Evolutionary conservation across 2,329 filamentous ascomycete species (phyloP), one percentile per base, ranked within the genome.

Genomic region (Penicillium sp.): DNA sequence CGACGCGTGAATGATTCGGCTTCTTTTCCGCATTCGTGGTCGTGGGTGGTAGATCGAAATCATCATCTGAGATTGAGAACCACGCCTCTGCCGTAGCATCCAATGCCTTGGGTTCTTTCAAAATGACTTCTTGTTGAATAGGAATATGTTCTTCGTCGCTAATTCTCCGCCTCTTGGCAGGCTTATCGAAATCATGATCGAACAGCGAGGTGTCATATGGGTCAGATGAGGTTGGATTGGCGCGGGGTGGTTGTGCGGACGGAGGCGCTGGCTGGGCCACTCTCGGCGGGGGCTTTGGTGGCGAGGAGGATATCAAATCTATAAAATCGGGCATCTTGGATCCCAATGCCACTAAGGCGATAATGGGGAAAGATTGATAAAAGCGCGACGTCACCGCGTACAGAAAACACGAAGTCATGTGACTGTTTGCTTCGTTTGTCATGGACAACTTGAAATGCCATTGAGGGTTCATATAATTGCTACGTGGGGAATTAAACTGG

Each of bases 311-410:
- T 21, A 75, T 42, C 6, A 76, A 64, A 53, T 69, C 62, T 49
- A 76, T 75, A 36, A 76, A 60, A 52, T 75, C 72, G 45, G 67
- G 70, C 74, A 75, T 76, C 42, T 45, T 60, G 58, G 14, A 31
- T 45, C 45, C 43, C 38, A 52, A 54, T 46, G 48, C 55, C 46
- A 54, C 52, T n/a, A 45, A 45, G 55, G 56, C 40, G 11, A 44
- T 18, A 40, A 31, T 40, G 16, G 32, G 18, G 43, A 52, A 41
- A 51, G 39, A 50, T 39, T 42, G 43, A 29, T 42, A 40, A 48
- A 55, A 57, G 58, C 63, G 62, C 63, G 61, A 57, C 50, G 44
- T 54, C 53, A 50, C 53, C 57, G 55, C 56, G 58, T 49, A 42
- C 45, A 27, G 31, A 41, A 34, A 48, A 57, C 64, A 64, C 66